These are phyloP conservation scores for Aspergillus pseudonomiae DNA, from an alignment of 2,329 filamentous ascomycete species.

Conservation along the genomic window DNA sequence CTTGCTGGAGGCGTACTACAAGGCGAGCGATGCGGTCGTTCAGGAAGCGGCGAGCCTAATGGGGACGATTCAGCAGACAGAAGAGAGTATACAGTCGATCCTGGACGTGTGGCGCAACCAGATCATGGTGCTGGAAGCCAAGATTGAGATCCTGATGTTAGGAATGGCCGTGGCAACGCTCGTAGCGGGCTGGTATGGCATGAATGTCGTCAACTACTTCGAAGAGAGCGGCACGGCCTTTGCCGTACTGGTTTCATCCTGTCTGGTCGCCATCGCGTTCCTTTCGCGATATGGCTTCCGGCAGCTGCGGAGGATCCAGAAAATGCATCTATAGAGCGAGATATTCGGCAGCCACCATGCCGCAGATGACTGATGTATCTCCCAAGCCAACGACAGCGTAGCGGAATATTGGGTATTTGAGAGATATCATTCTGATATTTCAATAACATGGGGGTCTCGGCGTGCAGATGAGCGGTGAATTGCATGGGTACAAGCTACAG, in stretches of 20 bases:
- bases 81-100: constrained; percentile 36
- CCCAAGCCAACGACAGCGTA: no score
- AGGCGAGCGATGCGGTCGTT: constrained; percentile 37
- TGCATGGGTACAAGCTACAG: no score
- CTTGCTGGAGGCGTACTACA: constrained; percentile 42
- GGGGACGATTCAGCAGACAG: constrained; percentile 34
- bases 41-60: constrained; percentile 32
- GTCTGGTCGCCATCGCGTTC: constrained; percentile 24
- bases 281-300: constrained; percentile 31
- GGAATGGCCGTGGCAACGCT: constrained; percentile 40
- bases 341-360: neutral
- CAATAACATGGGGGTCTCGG: no score
- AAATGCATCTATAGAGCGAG: constrained; percentile 18
- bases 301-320: constrained; percentile 28
- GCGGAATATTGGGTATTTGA: no score
- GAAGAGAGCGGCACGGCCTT: constrained; percentile 38
- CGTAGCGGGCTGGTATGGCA: constrained; percentile 40
- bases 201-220: constrained; percentile 43
- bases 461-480: no score
- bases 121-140: constrained; percentile 43
- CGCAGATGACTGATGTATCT: no score
- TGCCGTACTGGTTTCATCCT: constrained; percentile 20
- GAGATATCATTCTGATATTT: no score
- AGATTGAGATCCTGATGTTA: constrained; percentile 41
- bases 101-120: constrained; percentile 42